Evolutionary conservation across 2,329 filamentous ascomycete genomes (phyloP).

Genomic region (Nemania serpens): DNA sequence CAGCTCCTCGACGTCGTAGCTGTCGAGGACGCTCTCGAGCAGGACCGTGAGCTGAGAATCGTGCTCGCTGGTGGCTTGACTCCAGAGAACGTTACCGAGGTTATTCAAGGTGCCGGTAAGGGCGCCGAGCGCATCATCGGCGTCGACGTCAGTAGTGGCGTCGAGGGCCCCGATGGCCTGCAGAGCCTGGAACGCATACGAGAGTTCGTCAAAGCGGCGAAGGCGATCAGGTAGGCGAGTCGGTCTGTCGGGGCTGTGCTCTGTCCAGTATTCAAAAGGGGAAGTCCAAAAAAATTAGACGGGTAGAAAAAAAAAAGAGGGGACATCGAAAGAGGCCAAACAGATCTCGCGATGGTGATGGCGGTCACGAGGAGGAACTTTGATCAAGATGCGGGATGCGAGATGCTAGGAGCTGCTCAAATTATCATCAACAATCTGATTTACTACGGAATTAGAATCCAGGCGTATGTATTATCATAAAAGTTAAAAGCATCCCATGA

Average conservation of each 20-base stretch:
- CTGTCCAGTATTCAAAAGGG: too few relatives aligned
- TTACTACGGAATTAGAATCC: background rate
- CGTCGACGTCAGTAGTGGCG: slow-evolving; percentile 93
- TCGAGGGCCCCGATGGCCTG: slow-evolving; percentile 78
- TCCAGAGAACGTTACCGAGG: slow-evolving; percentile 74
- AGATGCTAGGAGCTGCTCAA: too few relatives aligned
- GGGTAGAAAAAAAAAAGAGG: background rate
- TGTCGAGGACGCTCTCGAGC: slow-evolving; percentile 68
- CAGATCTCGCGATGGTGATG: background rate
- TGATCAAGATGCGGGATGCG: background rate
- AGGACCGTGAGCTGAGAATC: slow-evolving; percentile 72
- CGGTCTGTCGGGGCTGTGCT: background rate
- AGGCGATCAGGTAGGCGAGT: slow-evolving; percentile 55
- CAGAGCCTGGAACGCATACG: slow-evolving; percentile 83
- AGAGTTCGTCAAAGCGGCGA: slow-evolving; percentile 77
- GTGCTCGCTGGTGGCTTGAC: slow-evolving; percentile 85
- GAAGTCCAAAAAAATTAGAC: too few relatives aligned
- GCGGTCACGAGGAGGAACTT: background rate
- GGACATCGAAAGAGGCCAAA: background rate
- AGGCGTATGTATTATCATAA: slow-evolving; percentile 5
- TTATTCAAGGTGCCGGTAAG: slow-evolving; percentile 66
- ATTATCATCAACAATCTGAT: background rate
- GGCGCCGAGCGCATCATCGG: slow-evolving; percentile 69
- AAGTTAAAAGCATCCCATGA: background rate
- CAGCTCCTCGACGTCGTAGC: slow-evolving; percentile 73